phyloP scores from a whole-genome alignment of 345 rosid species.

The Geranium rotundifolium region DNA sequence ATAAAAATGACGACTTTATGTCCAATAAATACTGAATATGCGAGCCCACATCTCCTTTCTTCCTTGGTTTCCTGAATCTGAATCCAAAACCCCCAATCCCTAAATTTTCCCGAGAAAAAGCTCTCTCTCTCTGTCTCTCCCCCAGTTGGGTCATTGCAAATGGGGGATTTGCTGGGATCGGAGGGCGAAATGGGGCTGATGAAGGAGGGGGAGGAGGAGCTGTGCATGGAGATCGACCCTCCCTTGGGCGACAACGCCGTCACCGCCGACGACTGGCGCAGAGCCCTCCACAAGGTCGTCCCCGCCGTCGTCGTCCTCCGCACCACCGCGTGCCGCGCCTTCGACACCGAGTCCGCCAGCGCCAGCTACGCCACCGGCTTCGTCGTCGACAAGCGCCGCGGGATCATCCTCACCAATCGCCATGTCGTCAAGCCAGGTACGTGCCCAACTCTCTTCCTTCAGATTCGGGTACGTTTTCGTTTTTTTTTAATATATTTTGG shows the following conservation, averaged over 20 bases:
- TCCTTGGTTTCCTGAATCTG: too few relatives aligned
- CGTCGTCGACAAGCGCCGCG: slow-evolving; percentile 76
- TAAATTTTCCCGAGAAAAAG: slow-evolving; percentile 5
- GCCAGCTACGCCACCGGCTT: slow-evolving; percentile 86
- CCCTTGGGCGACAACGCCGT: slow-evolving; percentile 41
- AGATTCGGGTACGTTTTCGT: background rate
- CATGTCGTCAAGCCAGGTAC: slow-evolving; percentile 88
- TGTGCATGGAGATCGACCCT: slow-evolving; percentile 59
- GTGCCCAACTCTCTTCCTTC: background rate
- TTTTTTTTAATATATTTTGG: too few relatives aligned
- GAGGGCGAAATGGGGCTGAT: slow-evolving; percentile 27
- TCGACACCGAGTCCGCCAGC: slow-evolving; percentile 75
- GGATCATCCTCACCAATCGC: slow-evolving; percentile 92
- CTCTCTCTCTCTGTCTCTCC: background rate
- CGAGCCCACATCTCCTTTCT: too few relatives aligned
- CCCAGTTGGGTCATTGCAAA: background rate
- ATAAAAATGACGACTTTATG: too few relatives aligned
- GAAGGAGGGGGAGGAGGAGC: slow-evolving; percentile 25
- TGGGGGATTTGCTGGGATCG: slow-evolving; percentile 50
- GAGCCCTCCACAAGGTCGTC: slow-evolving; percentile 57
- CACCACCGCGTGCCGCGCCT: slow-evolving; percentile 75
- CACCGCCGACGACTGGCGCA: slow-evolving; percentile 82
- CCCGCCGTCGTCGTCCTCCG: slow-evolving; percentile 89
- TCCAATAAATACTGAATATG: too few relatives aligned
- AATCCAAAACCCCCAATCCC: too few relatives aligned